A percentile compares a stretch with the other conserved stretches of the same genome.
Conservation (phyloP, 2,329 filamentous ascomycete genomes). For the Penicillium palitans region DNA sequence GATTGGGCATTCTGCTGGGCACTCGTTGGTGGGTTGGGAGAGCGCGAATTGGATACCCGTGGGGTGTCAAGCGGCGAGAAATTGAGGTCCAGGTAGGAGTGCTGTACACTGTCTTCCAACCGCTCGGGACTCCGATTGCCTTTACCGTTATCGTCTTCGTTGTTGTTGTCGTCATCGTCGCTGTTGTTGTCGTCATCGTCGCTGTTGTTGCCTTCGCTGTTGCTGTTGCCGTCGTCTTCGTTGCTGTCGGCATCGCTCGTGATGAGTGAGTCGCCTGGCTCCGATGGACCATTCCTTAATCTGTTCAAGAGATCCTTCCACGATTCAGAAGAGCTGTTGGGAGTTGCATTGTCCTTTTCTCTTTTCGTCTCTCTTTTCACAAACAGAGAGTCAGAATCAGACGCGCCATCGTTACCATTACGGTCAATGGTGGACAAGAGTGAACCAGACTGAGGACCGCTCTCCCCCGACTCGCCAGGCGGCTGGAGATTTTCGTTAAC, state of each 20-base stretch:
- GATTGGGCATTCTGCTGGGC: conserved; percentile 13
- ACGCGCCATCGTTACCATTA: background rate
- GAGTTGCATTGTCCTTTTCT: background rate
- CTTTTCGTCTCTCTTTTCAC: background rate
- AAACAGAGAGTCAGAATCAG: background rate
- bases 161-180: background rate
- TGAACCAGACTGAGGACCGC: conserved; percentile 17
- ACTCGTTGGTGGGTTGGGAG: conserved; percentile 14
- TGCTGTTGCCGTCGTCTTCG: background rate
- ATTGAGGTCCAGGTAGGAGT: conserved; percentile 17
- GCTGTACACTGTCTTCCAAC: conserved; percentile 14
- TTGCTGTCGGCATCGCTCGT: background rate
- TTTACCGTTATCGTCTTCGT: background rate
- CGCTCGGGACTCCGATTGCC: conserved; percentile 3
- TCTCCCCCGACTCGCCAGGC: conserved; percentile 1
- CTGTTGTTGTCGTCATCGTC: background rate
- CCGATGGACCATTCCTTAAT: background rate
- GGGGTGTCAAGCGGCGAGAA: conserved; percentile 13
- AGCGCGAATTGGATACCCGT: conserved; percentile 12
- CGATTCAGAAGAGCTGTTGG: conserved; percentile 1
- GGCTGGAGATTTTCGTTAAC: conserved; percentile 11
- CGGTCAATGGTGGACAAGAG: conserved; percentile 17
- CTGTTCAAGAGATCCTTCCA: conserved; percentile 3
- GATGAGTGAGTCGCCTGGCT: background rate
- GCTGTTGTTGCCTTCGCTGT: background rate